Evolutionary conservation across 2,329 filamentous ascomycete genomes (phyloP).

Genomic region (Sordariomycetes sp.): DNA sequence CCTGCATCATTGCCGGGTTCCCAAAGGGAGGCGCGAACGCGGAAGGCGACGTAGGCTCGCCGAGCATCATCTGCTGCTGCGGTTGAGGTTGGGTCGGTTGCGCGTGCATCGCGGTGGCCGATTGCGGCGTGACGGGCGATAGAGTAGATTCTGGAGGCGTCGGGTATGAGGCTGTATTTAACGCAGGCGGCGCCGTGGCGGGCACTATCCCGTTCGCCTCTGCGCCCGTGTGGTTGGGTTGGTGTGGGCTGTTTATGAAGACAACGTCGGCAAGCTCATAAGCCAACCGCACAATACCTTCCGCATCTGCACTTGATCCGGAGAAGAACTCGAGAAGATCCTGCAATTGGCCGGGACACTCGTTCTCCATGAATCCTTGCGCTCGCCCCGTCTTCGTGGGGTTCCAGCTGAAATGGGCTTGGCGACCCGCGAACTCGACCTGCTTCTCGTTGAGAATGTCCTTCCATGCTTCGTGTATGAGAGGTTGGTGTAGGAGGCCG

Average conservation of each 20-base stretch:
- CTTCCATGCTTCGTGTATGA: constrained; percentile 52
- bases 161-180: constrained; percentile 7
- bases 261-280: constrained; percentile 44
- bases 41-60: constrained; percentile 12
- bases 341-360: constrained; percentile 51
- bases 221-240: constrained; percentile 12
- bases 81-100: constrained; percentile 19
- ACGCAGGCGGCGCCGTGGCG: constrained; percentile 7
- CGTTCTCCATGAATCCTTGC: constrained; percentile 49
- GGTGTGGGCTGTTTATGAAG: constrained; percentile 20
- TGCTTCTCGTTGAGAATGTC: constrained; percentile 41
- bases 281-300: constrained; percentile 45
- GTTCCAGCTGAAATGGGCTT: constrained; percentile 54
- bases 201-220: not conserved
- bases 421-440: constrained; percentile 38
- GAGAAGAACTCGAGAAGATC: constrained; percentile 57
- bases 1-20: constrained; percentile 19
- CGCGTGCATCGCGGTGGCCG: constrained; percentile 7
- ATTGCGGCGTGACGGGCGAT: constrained; percentile 12
- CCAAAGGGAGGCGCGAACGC: constrained; percentile 19
- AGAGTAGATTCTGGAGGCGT: constrained; percentile 13
- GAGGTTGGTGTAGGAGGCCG: constrained; percentile 54
- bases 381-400: constrained; percentile 43
- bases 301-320: constrained; percentile 43
- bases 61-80: constrained; percentile 13